Conservation (phyloP, 2,329 filamentous ascomycete genomes). For the Hirsutella thompsonii region DNA sequence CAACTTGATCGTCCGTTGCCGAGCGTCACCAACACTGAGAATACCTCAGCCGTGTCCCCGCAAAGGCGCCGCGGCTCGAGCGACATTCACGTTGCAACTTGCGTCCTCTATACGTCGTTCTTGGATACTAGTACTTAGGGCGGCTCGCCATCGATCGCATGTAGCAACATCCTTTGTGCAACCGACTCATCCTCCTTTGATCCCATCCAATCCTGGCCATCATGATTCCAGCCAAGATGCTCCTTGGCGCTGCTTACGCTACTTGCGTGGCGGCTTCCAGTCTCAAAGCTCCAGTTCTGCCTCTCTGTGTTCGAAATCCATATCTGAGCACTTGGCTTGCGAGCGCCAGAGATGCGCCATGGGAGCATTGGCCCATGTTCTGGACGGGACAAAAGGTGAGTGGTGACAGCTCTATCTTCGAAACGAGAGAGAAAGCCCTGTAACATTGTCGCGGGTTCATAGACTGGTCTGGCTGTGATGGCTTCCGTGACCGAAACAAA, state of each 20-base stretch:
- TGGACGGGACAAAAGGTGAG: slow-evolving; percentile 56
- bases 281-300: slow-evolving; percentile 42
- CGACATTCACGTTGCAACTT: too few species aligned
- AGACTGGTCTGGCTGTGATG: slow-evolving; percentile 38
- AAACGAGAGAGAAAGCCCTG: not conserved
- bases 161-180: too few species aligned
- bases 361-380: slow-evolving; percentile 80
- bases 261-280: slow-evolving; percentile 29
- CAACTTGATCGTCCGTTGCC: too few species aligned
- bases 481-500: slow-evolving; percentile 27
- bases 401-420: not conserved
- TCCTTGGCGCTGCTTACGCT: not conserved
- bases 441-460: not conserved
- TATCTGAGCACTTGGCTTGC: slow-evolving; percentile 50
- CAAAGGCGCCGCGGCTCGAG: too few species aligned
- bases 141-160: too few species aligned
- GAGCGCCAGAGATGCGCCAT: slow-evolving; percentile 59
- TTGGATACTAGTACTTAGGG: too few species aligned
- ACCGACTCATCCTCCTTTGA: too few species aligned
- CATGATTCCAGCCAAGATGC: not conserved
- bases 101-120: too few species aligned
- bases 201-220: too few species aligned
- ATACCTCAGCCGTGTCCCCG: too few species aligned
- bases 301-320: slow-evolving; percentile 45
- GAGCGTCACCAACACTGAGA: too few species aligned